Evolutionary conservation across 805 yeast species (phyloP).

Genomic region (Candida chilensis): DNA sequence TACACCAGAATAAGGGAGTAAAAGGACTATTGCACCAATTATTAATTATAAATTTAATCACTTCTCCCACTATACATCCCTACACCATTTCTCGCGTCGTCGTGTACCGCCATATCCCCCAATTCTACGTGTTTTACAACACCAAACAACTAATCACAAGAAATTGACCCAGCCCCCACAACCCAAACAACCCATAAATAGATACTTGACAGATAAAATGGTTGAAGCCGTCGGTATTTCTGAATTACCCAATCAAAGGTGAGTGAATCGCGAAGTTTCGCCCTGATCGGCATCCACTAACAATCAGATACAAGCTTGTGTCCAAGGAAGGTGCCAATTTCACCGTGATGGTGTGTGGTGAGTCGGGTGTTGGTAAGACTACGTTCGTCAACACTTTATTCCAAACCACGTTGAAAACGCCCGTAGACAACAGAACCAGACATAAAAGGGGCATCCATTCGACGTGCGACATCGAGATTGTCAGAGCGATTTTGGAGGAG

Average conservation of each 20-base stretch:
- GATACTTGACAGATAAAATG: constrained; percentile 10
- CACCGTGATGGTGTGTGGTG: constrained; percentile 84
- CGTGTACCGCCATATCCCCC: background rate
- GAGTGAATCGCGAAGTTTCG: constrained; percentile 9
- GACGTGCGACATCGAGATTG: constrained; percentile 73
- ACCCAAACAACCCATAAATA: too few species aligned
- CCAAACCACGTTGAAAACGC: constrained; percentile 60
- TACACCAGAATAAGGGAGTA: too few species aligned
- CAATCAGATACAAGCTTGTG: constrained; percentile 55
- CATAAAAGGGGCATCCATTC: constrained; percentile 52
- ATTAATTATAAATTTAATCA: too few species aligned
- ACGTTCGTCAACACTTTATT: constrained; percentile 83
- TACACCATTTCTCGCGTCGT: too few species aligned
- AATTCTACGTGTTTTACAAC: background rate
- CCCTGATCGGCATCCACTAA: background rate
- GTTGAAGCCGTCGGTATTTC: constrained; percentile 62
- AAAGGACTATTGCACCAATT: too few species aligned
- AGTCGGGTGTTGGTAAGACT: constrained; percentile 88
- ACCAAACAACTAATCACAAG: background rate
- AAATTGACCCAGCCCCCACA: too few species aligned
- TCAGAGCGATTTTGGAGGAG: constrained; percentile 77
- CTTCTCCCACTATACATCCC: too few species aligned
- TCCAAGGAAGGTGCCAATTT: constrained; percentile 69
- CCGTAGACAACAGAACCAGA: constrained; percentile 45
- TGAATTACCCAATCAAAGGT: constrained; percentile 68